phyloP scores from a whole-genome alignment of 1,139 yeast species.

The Hyphopichia buzzinii region DNA sequence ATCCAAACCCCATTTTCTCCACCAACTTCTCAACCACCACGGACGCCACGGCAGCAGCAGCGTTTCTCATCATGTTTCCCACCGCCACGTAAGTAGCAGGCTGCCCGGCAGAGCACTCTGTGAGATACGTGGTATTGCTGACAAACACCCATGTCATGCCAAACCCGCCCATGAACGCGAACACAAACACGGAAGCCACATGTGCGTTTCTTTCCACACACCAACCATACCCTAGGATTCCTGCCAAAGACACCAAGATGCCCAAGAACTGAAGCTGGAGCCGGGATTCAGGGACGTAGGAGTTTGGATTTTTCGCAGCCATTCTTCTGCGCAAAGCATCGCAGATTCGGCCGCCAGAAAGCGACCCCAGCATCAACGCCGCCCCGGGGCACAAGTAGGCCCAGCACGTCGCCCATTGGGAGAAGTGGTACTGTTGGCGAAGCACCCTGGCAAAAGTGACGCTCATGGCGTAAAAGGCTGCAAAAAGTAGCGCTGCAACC shows the following conservation, averaged over 20 bases:
- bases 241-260: constrained; percentile 40
- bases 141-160: constrained; percentile 62
- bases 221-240: constrained; percentile 59
- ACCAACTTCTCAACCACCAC: constrained; percentile 42
- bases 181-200: constrained; percentile 41
- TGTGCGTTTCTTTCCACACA: constrained; percentile 43
- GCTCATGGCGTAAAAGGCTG: constrained; percentile 54
- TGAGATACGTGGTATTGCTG: constrained; percentile 55
- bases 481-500: constrained; percentile 52
- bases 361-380: constrained; percentile 49
- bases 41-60: constrained; percentile 57
- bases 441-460: constrained; percentile 49
- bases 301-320: constrained; percentile 20
- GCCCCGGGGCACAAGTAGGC: constrained; percentile 56
- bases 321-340: constrained; percentile 34
- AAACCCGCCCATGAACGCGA: constrained; percentile 48
- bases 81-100: constrained; percentile 59
- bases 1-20: constrained; percentile 50
- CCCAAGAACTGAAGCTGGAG: constrained; percentile 48
- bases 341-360: constrained; percentile 50
- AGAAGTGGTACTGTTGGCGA: constrained; percentile 34
- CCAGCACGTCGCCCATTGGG: constrained; percentile 36
- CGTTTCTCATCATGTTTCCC: constrained; percentile 53
- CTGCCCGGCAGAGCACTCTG: constrained; percentile 51
- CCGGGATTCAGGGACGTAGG: constrained; percentile 46